These are phyloP conservation scores for Fusarium pseudoanthophilum DNA, from an alignment of 2,329 filamentous ascomycete genomes.

Conservation along the genomic window DNA sequence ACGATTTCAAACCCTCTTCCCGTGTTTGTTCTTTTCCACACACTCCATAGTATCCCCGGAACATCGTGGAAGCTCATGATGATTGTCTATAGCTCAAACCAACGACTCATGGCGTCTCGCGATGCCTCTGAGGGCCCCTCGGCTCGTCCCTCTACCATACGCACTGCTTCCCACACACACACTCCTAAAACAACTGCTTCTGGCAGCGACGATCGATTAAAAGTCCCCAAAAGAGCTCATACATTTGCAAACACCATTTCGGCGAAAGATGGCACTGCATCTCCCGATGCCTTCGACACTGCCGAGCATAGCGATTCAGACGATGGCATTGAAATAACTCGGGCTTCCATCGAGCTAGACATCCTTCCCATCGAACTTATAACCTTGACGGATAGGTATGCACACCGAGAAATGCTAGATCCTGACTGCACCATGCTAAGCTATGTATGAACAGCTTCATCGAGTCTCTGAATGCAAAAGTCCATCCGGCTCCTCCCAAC, in stretches of 20 bases:
- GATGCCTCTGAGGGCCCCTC: slow-evolving; percentile 43
- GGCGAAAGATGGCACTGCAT: slow-evolving; percentile 43
- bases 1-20: slow-evolving; percentile 3
- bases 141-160: slow-evolving; percentile 46
- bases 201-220: slow-evolving; percentile 47
- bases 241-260: slow-evolving; percentile 57
- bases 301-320: slow-evolving; percentile 55
- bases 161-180: slow-evolving; percentile 47
- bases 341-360: slow-evolving; percentile 78
- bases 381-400: slow-evolving; percentile 86
- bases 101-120: slow-evolving; percentile 50
- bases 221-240: slow-evolving; percentile 57
- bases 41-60: background rate
- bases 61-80: slow-evolving; percentile 41
- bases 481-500: slow-evolving; percentile 83
- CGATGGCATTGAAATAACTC: slow-evolving; percentile 58
- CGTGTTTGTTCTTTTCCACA: background rate
- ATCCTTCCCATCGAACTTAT: slow-evolving; percentile 94
- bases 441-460: slow-evolving; percentile 74
- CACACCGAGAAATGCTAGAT: slow-evolving; percentile 1
- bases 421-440: slow-evolving; percentile 11
- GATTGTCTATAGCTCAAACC: slow-evolving; percentile 42
- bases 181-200: slow-evolving; percentile 38
- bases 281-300: slow-evolving; percentile 62
- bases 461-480: slow-evolving; percentile 86